Evolutionary conservation across 768 basidiomycete species (phyloP), one percentile per base, ranked within the genome.

Genomic region (Trametes gibbosa): DNA sequence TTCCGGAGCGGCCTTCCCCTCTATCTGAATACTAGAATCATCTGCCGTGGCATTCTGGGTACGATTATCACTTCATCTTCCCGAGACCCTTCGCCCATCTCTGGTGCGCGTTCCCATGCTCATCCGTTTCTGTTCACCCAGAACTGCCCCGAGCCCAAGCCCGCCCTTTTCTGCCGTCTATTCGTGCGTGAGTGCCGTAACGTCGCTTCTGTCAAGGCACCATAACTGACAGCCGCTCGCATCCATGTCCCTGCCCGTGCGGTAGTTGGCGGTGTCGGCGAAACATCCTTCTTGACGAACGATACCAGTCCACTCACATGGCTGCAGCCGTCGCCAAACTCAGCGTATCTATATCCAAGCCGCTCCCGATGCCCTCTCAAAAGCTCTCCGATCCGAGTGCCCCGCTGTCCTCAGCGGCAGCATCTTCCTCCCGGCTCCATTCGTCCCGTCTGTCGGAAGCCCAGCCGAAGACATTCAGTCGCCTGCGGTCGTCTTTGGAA

Each of bases 401-500:
- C 23, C 59, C 77, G 72, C 60, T 75, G 74, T 65, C 75, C 69
- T 65, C 68, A 67, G 66, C 69, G 40, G 73, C 73, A 49, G 63
- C 75, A 17, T 69, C 68, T 37, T 61, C 69, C 10, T 64, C 67
- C 62, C 74, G 59, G 67, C 73, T 64, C 56, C 68, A 48, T 67
- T 72, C 60, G 58, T 64, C 68, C 58, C 71, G 27, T 24, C 55
- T 39, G 25, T 17, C 62, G 65, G 74, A 72, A 29, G 78, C 80
- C 50, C 70, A 79, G 17, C 76, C 80, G 40, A 84, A 77, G 66
- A 77, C 85, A 5, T 84, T 90, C 68, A 81, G 81, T 66, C 82
- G 86, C 41, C 72, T 90, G 56, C 83, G 84, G 55, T 82, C 86
- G 2, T 82, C 86, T 5, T 72, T 90, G 23, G 87, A 87, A 66